Evolutionary conservation across 1,284 basidiomycete genomes (phyloP).

Genomic region (Volvariella volvacea): DNA sequence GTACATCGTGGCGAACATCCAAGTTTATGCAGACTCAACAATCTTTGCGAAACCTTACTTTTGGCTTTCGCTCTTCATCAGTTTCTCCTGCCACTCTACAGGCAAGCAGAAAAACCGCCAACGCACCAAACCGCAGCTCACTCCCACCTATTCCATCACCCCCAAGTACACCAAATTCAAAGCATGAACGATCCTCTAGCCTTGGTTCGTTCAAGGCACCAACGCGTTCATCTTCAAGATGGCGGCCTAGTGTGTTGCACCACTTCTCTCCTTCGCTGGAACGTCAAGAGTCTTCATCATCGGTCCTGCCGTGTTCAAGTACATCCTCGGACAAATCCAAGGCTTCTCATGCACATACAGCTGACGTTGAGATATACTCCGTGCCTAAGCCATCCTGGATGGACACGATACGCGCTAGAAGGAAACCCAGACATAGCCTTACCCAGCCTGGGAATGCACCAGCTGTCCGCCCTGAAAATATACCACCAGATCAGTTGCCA

Average conservation of each 20-base stretch:
- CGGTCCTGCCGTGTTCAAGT: constrained; percentile 49
- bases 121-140: constrained; percentile 29
- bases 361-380: constrained; percentile 11
- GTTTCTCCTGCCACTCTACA: constrained; percentile 28
- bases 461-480: too few relatives aligned
- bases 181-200: constrained; percentile 41
- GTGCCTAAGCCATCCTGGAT: constrained; percentile 37
- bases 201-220: constrained; percentile 25
- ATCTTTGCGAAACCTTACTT: constrained; percentile 49
- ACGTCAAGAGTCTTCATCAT: constrained; percentile 25
- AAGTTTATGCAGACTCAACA: constrained; percentile 38
- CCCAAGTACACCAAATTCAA: constrained; percentile 17
- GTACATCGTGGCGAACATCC: constrained; percentile 31
- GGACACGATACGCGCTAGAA: constrained; percentile 39
- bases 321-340: constrained; percentile 58
- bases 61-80: constrained; percentile 37
- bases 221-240: constrained; percentile 29
- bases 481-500: not conserved
- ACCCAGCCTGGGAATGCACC: constrained; percentile 19
- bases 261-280: constrained; percentile 34
- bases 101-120: constrained; percentile 10
- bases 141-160: constrained; percentile 30
- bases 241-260: constrained; percentile 54
- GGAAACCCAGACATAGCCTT: constrained; percentile 27
- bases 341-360: constrained; percentile 40